Evolutionary conservation across 1,284 basidiomycete genomes (phyloP), one percentile per base, ranked within the genome.

Genomic region (Puccinia sorghi): DNA sequence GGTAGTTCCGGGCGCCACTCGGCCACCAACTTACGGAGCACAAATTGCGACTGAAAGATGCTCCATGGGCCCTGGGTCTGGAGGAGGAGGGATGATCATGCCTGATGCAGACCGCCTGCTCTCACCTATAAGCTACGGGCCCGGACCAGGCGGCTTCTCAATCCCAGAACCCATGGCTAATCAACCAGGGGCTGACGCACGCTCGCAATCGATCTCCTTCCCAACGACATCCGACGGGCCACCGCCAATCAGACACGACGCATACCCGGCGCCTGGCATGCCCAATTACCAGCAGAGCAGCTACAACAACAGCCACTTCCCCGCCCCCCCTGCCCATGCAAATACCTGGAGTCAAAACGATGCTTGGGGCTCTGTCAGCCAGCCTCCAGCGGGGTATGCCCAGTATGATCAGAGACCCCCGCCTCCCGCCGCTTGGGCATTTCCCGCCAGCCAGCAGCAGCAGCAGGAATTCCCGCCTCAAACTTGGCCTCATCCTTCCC

Each of bases 111-210:
- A 46, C 5, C 54, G 54, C 25, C 37, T 15, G 11, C n/a, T 50
- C 17, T 78, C 67, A 20, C 63, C 73, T 3, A 22, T 67, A n/a
- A 46, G 15, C 6, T 63, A 78, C 46, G 66, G 66, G 32, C 76
- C 52, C 15, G 76, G 67, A 22, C 76, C 76, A 4, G 76, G 76
- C 15, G 76, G 76, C 17, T 78, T 78, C 41, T 56, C 56, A 3
- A 71, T 78, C 17, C 67, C 76, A 4, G 64, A 78, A 32, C 64
- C 76, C 8, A 27, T n/a, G 54, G 15, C 67, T 20, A 61, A 39
- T 32, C 22, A 71, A 43, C 43, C 54, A 5, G 15, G 57, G 5
- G 37, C n/a, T 3, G 48, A 71, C 9, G n/a, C 69, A n/a, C 69
- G 69, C 8, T 71, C 69, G 48, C 69, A 71, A 22, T 37, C 69